Conservation (phyloP, 2,329 filamentous ascomycete genomes). For the Aureobasidium sp. region DNA sequence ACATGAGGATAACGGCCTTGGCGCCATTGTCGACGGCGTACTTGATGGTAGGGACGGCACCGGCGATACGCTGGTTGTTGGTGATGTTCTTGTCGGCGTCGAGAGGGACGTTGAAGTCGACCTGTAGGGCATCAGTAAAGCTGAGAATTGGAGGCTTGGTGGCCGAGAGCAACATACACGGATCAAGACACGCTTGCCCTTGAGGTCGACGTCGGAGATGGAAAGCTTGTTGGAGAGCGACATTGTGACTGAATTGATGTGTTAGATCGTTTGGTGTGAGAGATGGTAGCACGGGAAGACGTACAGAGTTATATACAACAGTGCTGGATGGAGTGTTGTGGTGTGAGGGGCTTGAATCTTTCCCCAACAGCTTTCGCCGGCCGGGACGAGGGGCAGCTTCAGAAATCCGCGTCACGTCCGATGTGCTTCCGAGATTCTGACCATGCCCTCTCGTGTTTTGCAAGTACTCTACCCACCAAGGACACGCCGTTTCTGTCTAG, state of each 20-base stretch:
- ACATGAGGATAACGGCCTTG: conserved; percentile 85
- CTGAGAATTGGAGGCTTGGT: conserved; percentile 10
- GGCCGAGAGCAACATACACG: conserved; percentile 55
- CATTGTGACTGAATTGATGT: conserved; percentile 50
- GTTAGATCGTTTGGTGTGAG: neutral
- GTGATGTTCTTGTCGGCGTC: conserved; percentile 80
- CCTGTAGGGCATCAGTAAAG: conserved; percentile 44
- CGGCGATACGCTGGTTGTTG: conserved; percentile 97
- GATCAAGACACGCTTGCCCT: conserved; percentile 97
- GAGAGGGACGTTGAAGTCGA: conserved; percentile 99
- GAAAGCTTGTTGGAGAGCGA: conserved; percentile 98
- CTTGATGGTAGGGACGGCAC: conserved; percentile 51
- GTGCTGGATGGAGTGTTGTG: conserved; percentile 1
- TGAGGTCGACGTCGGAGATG: conserved; percentile 92
- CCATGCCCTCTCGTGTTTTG: neutral
- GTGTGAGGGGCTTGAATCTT: conserved; percentile 12
- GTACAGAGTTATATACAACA: conserved; percentile 6
- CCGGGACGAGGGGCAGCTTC: conserved; percentile 8
- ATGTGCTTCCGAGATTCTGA: neutral
- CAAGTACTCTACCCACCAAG: neutral
- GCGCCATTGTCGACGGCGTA: conserved; percentile 33
- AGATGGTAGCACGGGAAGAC: neutral
- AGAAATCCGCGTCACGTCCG: conserved; percentile 8
- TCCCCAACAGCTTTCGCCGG: conserved; percentile 10
- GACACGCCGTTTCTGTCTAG: neutral